A percentile compares a stretch with the other conserved stretches of the same genome.
These are phyloP conservation scores for Thymus quinquecostatus DNA, from an alignment of 257 asterid species.

Conservation along the genomic window DNA sequence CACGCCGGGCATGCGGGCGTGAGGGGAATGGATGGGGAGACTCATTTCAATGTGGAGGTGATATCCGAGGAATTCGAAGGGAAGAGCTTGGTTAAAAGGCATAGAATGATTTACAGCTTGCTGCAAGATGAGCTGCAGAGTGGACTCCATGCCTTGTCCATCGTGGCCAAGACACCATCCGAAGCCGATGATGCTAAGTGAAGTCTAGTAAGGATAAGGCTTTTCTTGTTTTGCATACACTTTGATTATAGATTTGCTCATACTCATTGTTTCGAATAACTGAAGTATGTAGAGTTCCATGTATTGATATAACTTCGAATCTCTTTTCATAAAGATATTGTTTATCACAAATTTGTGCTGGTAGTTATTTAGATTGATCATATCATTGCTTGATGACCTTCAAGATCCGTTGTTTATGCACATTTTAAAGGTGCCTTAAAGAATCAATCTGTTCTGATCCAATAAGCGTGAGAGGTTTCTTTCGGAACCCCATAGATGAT, in stretches of 20 bases:
- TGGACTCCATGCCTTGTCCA: conserved; percentile 86
- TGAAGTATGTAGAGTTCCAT: conserved; percentile 5
- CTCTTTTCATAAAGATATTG: neutral
- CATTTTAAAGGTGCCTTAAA: neutral
- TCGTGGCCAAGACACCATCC: conserved; percentile 82
- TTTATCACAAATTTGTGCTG: neutral
- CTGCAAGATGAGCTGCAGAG: conserved; percentile 86
- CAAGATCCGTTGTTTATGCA: neutral
- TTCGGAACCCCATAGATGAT: neutral
- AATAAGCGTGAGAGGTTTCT: neutral
- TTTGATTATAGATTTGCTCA: conserved; percentile 15
- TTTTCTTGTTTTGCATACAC: conserved; percentile 15
- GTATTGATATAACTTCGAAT: conserved; percentile 17
- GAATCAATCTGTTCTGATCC: conserved; percentile 9
- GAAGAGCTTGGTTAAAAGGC: conserved; percentile 95
- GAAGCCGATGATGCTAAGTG: conserved; percentile 49
- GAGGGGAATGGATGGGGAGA: conserved; percentile 78
- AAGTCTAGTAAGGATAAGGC: conserved; percentile 31
- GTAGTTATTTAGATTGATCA: neutral
- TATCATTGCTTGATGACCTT: conserved; percentile 2
- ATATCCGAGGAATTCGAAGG: conserved; percentile 77
- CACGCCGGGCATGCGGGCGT: conserved; percentile 86
- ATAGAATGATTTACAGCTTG: conserved; percentile 68
- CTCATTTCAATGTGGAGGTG: conserved; percentile 79
- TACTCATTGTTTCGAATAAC: neutral